Base-by-base conservation (phyloP, 768 basidiomycete species). In the Omphalotus guepiniiformis region DNA sequence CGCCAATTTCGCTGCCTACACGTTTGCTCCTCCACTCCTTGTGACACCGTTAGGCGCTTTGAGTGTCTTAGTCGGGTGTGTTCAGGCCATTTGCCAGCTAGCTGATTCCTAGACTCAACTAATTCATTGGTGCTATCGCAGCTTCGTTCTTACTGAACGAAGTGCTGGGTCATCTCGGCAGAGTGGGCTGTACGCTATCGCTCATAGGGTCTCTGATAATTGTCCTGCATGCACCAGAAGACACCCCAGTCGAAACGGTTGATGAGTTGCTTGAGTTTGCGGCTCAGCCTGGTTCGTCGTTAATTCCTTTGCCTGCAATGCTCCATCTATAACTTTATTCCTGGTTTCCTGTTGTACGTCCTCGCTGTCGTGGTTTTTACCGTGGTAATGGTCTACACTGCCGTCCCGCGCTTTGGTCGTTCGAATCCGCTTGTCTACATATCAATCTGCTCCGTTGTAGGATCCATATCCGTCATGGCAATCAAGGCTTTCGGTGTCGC, bases 401-500 rank as follows among this genome's bases (percentile, higher is more conserved):
- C 95, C 49, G 88, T 80, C 2, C 96, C 96, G 4, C 81, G 72
- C 52, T 80, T 95, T 57, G 96, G 96, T 25, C 86, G 85, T 35
- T 78, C 80, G 47, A 92, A 87, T 52, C 96, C 96, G 2, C 56
- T 92, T 51, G 87, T 96, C 21, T 98, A 97, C 68, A 79, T 98
- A 52, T 93, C 93, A 21, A 95, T 99, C 59, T 98, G 96, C 65
- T 97, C 94, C 11, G 64, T 97, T 48, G 93, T 93, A 36, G 96
- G 96, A 11, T 93, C 91, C 22, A 82, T 99, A 35, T 93, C 92
- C 15, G 83, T 98, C 67, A 98, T 99, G 96, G 88, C 93, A 34
- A 89, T 97, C 74, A 99, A 99, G 71, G 95, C 93, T 38, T 93
- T 99, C 58, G 96, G 96, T 36, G 85, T 97, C 38, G 95, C 96